Base-by-base conservation (phyloP, 169 alveolate species). In the Plasmodium relictum region DNA sequence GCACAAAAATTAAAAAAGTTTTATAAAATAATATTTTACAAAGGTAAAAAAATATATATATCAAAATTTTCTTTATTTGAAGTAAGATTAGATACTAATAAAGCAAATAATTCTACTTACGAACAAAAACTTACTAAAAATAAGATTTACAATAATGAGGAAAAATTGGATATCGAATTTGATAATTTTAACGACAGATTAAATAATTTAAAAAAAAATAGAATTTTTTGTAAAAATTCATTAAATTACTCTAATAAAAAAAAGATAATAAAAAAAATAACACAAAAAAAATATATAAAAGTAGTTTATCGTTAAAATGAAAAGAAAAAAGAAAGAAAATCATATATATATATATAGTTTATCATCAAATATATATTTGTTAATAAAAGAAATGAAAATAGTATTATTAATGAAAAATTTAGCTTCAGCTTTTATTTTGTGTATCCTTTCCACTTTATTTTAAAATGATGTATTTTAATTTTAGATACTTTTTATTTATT, bases 11-110 rank as follows among this genome's bases (percentile, higher is more conserved):
- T 83, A 59, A 68, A 26, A 18, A 83, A 83, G 39, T 83, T 20
- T 42, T 83, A 61, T 22, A 66, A 56, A 68, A 59, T 83, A 4
- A 83, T 83, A 37, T 83, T 68, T 59, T 54, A 68, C 44, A 68
- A 42, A 68, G 24, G 68, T 10, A 56, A 37, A 22, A 66, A 83
- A 26, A 83, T 83, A 69, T 69, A 20, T 69, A 26, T 83, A 10
- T 14, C 65, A 1, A 83, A 68, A 24, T 37, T 68, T 54, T 20
- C 85, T 8, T 48, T 83, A 42, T 83, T 83, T 59, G 58, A 45
- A n/a, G n/a, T 83, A 12, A 24, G 50, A 0, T 45, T 58, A 20
- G 72, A 58, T 26, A 58, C 12, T 56, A 63, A 6, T n/a, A 8
- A 26, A 12, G 20, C 4, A 3, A 42, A 0, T 31, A 22, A 26